Percentiles rank a stretch among this genome's conserved stretches.
These are phyloP conservation scores for Dendrostoma leiphaemia DNA, from an alignment of 2,329 filamentous ascomycete genomes.

Conservation along the genomic window DNA sequence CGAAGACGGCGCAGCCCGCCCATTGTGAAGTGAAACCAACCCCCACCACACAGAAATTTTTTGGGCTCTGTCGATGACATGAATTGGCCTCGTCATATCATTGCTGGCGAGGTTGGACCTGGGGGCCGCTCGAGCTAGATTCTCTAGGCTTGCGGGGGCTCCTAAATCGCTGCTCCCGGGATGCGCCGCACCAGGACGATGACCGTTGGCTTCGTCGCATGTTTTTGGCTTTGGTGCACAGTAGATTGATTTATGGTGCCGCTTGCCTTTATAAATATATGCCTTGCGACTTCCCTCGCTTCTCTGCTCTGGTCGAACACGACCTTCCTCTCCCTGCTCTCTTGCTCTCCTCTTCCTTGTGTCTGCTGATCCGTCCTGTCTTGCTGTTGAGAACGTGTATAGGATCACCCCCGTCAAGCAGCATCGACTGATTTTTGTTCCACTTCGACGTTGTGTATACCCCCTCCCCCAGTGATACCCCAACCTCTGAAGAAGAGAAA, in stretches of 20 bases:
- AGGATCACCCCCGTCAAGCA: background rate
- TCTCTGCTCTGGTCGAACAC: background rate
- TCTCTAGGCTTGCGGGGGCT: too few species aligned
- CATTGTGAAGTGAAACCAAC: background rate
- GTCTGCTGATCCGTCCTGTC: background rate
- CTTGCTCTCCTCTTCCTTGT: background rate
- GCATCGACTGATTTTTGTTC: too few species aligned
- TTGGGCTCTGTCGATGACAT: background rate
- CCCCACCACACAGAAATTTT: background rate
- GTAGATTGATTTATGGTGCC: background rate
- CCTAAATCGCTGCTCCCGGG: slow-evolving; percentile 1
- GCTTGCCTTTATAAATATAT: slow-evolving; percentile 7
- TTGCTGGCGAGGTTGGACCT: background rate
- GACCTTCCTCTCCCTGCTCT: background rate
- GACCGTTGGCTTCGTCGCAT: background rate
- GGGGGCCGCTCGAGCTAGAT: background rate
- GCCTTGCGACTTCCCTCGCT: slow-evolving; percentile 1
- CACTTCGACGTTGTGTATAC: background rate
- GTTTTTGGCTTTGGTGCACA: background rate
- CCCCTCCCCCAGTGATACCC: too few species aligned
- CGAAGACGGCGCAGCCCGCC: background rate
- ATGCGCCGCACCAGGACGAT: too few species aligned
- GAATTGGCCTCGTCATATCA: slow-evolving; percentile 1
- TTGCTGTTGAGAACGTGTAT: background rate
- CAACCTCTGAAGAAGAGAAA: too few species aligned